These are phyloP conservation scores for Capronia epimyces DNA, from an alignment of 2,329 filamentous ascomycete genomes.

Conservation along the genomic window DNA sequence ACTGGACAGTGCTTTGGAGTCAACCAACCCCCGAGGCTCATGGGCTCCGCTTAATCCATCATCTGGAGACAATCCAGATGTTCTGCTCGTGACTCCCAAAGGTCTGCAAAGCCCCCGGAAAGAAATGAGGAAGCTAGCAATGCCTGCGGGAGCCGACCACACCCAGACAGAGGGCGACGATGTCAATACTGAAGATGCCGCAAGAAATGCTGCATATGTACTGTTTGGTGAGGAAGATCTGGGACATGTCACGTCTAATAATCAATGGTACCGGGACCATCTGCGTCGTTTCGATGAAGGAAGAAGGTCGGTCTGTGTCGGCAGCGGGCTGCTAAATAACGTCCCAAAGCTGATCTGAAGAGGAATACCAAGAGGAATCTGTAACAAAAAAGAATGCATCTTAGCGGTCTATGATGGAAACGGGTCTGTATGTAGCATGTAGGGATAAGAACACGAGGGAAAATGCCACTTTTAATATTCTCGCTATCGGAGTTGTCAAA, in stretches of 20 bases:
- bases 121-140: slow-evolving; percentile 18
- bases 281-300: slow-evolving; percentile 10
- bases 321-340: slow-evolving; percentile 12
- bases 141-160: background rate
- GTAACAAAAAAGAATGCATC: background rate
- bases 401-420: slow-evolving; percentile 5
- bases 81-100: slow-evolving; percentile 20
- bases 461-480: background rate
- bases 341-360: background rate
- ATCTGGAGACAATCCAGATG: slow-evolving; percentile 22
- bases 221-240: slow-evolving; percentile 20
- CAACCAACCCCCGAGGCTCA: slow-evolving; percentile 7
- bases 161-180: slow-evolving; percentile 1
- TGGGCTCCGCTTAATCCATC: slow-evolving; percentile 23
- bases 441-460: slow-evolving; percentile 3
- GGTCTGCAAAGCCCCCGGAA: slow-evolving; percentile 23
- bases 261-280: slow-evolving; percentile 6
- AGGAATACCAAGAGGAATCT: too few species aligned
- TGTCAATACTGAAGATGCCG: slow-evolving; percentile 1
- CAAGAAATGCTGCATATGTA: slow-evolving; percentile 21
- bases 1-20: slow-evolving; percentile 36
- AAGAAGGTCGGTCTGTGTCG: slow-evolving; percentile 16
- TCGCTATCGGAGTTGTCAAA: too few species aligned
- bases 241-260: background rate
- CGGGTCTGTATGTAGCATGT: background rate